phyloP scores from a whole-genome alignment of 108 stramenopile genomes.

The Chaetoceros tenuissimus region DNA sequence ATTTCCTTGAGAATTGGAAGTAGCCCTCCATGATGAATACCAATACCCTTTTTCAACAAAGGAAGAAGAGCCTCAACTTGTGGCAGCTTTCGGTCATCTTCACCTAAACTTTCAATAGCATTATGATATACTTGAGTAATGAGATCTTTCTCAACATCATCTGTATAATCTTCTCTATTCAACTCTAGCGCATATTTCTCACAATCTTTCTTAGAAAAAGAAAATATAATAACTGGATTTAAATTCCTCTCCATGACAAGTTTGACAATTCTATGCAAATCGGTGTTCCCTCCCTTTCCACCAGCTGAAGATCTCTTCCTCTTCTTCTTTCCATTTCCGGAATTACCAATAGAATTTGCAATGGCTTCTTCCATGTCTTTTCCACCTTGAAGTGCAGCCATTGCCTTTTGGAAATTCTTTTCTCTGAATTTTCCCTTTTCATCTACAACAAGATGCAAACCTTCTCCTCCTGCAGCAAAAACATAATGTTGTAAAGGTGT shows the following conservation, averaged over 20 bases:
- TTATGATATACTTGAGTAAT: constrained; percentile 91
- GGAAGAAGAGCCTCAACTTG: constrained; percentile 93
- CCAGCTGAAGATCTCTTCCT: constrained; percentile 49
- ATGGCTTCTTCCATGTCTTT: constrained; percentile 36
- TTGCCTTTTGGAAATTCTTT: constrained; percentile 93
- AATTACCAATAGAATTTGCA: constrained; percentile 55
- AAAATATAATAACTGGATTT: constrained; percentile 97
- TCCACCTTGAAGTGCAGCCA: constrained; percentile 64
- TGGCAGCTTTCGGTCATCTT: constrained; percentile 94
- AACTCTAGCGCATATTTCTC: constrained; percentile 89
- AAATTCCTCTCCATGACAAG: constrained; percentile 90
- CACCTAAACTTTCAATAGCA: constrained; percentile 92
- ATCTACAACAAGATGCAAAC: constrained; percentile 96
- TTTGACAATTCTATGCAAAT: constrained; percentile 92
- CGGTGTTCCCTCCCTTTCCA: constrained; percentile 49
- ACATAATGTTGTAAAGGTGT: constrained; percentile 97
- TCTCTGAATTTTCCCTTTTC: constrained; percentile 95
- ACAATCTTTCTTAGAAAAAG: constrained; percentile 97
- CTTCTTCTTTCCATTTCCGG: constrained; percentile 61
- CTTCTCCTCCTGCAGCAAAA: constrained; percentile 91
- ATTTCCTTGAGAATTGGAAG: constrained; percentile 99
- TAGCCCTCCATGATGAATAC: constrained; percentile 99
- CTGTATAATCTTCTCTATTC: constrained; percentile 88
- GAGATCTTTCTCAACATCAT: constrained; percentile 93
- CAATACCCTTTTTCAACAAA: constrained; percentile 93